Conservation (phyloP, 2,329 filamentous ascomycete genomes). For the Lachnellula occidentalis region DNA sequence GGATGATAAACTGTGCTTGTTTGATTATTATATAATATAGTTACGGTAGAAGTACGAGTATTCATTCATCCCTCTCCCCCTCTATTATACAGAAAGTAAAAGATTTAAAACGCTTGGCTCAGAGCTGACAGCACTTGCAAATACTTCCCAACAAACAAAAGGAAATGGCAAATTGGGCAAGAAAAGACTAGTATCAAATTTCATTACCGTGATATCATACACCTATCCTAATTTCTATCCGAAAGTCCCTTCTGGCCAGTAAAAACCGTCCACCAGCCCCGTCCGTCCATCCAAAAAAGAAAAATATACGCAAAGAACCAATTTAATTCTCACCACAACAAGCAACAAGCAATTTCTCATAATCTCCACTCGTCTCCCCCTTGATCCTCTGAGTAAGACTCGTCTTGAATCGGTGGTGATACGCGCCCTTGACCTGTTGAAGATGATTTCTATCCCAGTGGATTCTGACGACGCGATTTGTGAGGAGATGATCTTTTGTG, state of each 20-base stretch:
- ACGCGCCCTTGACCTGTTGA: conserved; percentile 73
- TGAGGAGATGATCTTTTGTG: conserved; percentile 77
- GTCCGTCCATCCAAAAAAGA: too few species aligned
- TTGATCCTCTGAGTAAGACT: conserved; percentile 65
- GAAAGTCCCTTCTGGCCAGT: too few species aligned
- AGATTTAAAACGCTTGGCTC: too few species aligned
- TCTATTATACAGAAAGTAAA: too few species aligned
- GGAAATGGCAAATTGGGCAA: neutral
- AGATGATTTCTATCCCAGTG: conserved; percentile 79
- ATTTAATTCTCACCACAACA: conserved; percentile 36
- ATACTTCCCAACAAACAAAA: too few species aligned
- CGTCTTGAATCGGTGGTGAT: conserved; percentile 62
- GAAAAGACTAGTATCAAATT: neutral
- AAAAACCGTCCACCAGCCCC: too few species aligned
- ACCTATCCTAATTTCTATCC: neutral
- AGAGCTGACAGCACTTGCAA: too few species aligned
- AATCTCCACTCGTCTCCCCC: conserved; percentile 82
- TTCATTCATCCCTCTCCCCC: too few species aligned
- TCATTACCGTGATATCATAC: neutral
- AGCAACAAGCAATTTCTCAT: conserved; percentile 69
- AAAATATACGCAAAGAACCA: neutral
- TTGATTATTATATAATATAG: too few species aligned
- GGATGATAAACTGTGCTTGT: too few species aligned
- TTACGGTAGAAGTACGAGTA: too few species aligned
- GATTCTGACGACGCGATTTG: conserved; percentile 68